phyloP scores from a whole-genome alignment of 139 green algal species.

The Chlorella sp. region DNA sequence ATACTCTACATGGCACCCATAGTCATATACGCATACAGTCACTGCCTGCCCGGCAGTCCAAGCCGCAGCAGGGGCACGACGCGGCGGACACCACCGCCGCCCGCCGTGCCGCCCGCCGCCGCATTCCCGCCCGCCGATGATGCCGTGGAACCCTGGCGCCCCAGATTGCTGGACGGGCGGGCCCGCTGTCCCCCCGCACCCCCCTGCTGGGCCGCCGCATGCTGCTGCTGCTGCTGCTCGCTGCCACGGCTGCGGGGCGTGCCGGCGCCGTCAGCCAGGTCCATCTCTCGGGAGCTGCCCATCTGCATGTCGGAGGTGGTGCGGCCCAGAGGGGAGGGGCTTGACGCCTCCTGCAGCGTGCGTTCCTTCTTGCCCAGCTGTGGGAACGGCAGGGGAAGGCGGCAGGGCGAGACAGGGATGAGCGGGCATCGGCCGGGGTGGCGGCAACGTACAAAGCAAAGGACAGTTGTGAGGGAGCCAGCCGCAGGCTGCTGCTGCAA shows the following conservation, averaged over 20 bases:
- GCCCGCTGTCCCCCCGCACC: not conserved
- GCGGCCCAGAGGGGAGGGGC: slow-evolving; percentile 1
- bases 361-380: slow-evolving; percentile 38
- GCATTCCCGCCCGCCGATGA: not conserved
- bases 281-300: not conserved
- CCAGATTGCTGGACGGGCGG: slow-evolving; percentile 18
- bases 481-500: not conserved
- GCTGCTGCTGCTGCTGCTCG: not conserved
- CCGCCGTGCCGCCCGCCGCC: not conserved
- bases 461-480: no score
- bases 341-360: slow-evolving; percentile 26
- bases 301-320: slow-evolving; percentile 3
- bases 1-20: not conserved
- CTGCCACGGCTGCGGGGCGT: slow-evolving; percentile 12
- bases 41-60: slow-evolving; percentile 15
- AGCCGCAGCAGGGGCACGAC: slow-evolving; percentile 1
- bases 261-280: not conserved
- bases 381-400: not conserved
- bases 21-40: not conserved
- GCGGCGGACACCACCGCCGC: not conserved
- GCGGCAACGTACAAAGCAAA: no score
- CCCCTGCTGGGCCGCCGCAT: not conserved
- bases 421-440: no score
- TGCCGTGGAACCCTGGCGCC: not conserved
- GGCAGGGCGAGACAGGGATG: not conserved